Conservation (phyloP, 768 basidiomycete genomes). For the Rhizopogon vinicolor region DNA sequence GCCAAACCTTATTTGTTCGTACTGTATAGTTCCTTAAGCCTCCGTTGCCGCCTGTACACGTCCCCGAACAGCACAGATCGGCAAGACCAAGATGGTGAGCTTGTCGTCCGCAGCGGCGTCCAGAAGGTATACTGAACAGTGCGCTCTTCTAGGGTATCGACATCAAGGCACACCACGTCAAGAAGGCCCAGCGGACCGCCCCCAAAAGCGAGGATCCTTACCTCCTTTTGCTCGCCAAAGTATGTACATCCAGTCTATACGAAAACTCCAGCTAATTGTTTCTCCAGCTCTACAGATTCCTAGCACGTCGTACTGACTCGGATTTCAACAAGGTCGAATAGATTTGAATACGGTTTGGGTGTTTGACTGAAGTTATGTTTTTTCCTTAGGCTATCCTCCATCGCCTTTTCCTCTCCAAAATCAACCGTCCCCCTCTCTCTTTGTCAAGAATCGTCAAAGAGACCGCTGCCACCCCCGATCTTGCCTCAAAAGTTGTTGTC, state of each 20-base stretch:
- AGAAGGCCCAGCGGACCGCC: slow-evolving; percentile 90
- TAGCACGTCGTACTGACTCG: slow-evolving; percentile 94
- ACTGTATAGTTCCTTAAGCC: slow-evolving; percentile 72
- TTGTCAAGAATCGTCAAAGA: slow-evolving; percentile 90
- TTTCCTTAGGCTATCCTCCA: slow-evolving; percentile 77
- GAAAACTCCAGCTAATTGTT: slow-evolving; percentile 4
- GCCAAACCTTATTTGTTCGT: slow-evolving; percentile 32
- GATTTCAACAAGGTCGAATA: slow-evolving; percentile 84
- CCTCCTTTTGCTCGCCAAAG: slow-evolving; percentile 97
- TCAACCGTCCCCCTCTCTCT: slow-evolving; percentile 95
- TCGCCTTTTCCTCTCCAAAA: slow-evolving; percentile 94
- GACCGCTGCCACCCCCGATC: slow-evolving; percentile 60
- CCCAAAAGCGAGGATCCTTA: slow-evolving; percentile 99
- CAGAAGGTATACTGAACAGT: slow-evolving; percentile 13
- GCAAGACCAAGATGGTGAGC: slow-evolving; percentile 82
- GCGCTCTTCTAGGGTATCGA: slow-evolving; percentile 76
- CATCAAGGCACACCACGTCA: slow-evolving; percentile 95
- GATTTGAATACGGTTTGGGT: slow-evolving; percentile 3
- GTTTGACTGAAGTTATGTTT: slow-evolving; percentile 15
- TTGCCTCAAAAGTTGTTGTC: slow-evolving; percentile 81
- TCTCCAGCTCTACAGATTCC: slow-evolving; percentile 92
- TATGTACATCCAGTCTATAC: slow-evolving; percentile 29
- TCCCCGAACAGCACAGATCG: slow-evolving; percentile 46
- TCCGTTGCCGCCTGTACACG: slow-evolving; percentile 30
- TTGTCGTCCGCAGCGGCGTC: slow-evolving; percentile 34